Conservation (phyloP, 345 rosid species). For the Lenwebbia sp. region DNA sequence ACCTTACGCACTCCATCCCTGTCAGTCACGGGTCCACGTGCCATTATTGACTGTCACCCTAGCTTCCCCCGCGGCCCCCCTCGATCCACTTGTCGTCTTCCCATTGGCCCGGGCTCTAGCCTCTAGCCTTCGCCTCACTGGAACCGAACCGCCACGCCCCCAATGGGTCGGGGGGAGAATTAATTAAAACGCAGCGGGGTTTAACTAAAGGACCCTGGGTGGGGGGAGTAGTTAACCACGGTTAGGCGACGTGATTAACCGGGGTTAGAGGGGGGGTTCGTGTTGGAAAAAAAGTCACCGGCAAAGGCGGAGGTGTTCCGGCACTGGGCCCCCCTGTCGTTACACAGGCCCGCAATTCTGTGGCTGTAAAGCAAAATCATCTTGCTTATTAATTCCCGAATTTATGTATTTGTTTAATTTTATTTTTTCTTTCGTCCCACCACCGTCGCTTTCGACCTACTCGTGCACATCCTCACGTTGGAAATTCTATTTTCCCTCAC, state of each 20-base stretch:
- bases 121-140: background rate
- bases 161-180: background rate
- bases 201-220: background rate
- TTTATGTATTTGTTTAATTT: background rate
- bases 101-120: background rate
- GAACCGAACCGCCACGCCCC: background rate
- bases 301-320: constrained; percentile 17
- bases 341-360: constrained; percentile 16
- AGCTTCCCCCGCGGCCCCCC: background rate
- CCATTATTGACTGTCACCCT: background rate
- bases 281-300: constrained; percentile 1
- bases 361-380: background rate
- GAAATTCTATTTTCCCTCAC: no score
- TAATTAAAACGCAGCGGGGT: background rate
- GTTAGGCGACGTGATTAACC: background rate
- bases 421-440: no score
- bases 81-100: background rate
- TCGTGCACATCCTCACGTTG: background rate
- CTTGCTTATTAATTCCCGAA: background rate
- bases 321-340: constrained; percentile 23
- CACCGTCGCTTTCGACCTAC: background rate
- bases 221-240: background rate
- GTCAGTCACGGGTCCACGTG: background rate
- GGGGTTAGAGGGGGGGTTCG: background rate
- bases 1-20: background rate